Percentiles rank a stretch among this genome's conserved stretches.
Evolutionary conservation across 164 flowering plant species (phyloP).

Genomic region (Buxus sempervirens): DNA sequence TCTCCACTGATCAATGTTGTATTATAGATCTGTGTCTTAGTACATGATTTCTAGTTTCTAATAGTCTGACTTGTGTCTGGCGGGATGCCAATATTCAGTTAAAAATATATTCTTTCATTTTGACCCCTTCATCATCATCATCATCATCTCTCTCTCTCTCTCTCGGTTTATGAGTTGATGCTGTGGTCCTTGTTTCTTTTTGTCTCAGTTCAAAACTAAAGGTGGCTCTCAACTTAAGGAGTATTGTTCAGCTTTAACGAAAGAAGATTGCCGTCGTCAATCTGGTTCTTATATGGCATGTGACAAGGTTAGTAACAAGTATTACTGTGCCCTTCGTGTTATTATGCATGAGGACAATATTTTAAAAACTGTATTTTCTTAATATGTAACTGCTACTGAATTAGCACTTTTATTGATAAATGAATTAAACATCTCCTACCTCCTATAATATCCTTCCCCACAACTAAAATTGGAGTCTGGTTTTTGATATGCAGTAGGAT

Average conservation of each 20-base stretch:
- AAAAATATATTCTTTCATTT: background rate
- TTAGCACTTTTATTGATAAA: too few species aligned
- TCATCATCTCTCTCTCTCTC: background rate
- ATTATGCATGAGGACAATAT: background rate
- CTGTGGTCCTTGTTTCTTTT: conserved; percentile 5
- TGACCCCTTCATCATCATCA: background rate
- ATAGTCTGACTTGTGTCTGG: background rate
- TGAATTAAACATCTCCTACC: too few species aligned
- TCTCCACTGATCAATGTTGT: too few species aligned
- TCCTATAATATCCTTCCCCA: too few species aligned
- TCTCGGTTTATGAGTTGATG: conserved; percentile 1
- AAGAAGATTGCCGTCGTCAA: conserved; percentile 93
- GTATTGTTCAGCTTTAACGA: conserved; percentile 83
- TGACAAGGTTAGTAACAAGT: conserved; percentile 61
- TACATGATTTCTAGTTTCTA: background rate
- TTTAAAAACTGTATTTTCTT: too few species aligned
- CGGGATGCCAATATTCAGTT: background rate
- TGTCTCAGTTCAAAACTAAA: conserved; percentile 87
- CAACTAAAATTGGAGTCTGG: too few species aligned
- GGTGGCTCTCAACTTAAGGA: conserved; percentile 94
- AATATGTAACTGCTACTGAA: background rate
- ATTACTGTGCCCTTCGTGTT: background rate
- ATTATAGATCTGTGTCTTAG: background rate
- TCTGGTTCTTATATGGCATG: conserved; percentile 77
- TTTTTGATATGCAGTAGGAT: too few species aligned